phyloP scores from a whole-genome alignment of 805 yeast genomes.

The Pichia sporocuriosa region DNA sequence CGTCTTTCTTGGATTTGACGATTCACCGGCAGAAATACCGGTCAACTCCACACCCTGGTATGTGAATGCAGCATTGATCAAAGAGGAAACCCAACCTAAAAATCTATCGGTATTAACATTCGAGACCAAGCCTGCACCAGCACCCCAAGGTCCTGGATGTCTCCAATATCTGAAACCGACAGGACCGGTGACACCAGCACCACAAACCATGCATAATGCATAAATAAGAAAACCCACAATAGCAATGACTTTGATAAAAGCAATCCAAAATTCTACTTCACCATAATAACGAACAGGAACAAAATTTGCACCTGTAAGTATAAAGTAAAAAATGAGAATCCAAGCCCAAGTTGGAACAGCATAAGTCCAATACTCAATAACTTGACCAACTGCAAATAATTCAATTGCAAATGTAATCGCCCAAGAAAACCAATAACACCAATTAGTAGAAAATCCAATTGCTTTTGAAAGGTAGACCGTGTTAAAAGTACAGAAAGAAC shows the following conservation, averaged over 20 bases:
- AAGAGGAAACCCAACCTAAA: constrained; percentile 62
- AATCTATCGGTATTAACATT: constrained; percentile 50
- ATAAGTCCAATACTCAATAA: constrained; percentile 58
- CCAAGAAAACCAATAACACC: constrained; percentile 75
- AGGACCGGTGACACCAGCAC: constrained; percentile 63
- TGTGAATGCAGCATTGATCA: constrained; percentile 72
- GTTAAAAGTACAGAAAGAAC: constrained; percentile 65
- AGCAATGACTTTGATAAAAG: constrained; percentile 59
- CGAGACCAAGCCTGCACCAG: constrained; percentile 46
- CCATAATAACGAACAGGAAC: constrained; percentile 68
- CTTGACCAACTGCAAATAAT: constrained; percentile 63
- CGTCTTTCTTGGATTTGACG: constrained; percentile 59
- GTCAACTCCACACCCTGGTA: constrained; percentile 75
- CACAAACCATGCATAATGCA: constrained; percentile 65
- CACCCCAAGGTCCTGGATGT: constrained; percentile 66
- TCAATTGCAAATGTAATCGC: constrained; percentile 71
- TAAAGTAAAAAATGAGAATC: constrained; percentile 59
- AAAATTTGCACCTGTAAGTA: constrained; percentile 48
- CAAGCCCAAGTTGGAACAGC: constrained; percentile 68
- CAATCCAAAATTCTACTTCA: constrained; percentile 72
- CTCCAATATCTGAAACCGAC: constrained; percentile 79
- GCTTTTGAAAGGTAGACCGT: constrained; percentile 64
- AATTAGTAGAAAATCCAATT: constrained; percentile 65
- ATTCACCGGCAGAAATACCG: constrained; percentile 72
- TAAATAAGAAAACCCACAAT: constrained; percentile 65